Evolutionary conservation across 2,329 filamentous ascomycete species (phyloP).

Genomic region (Coniochaeta pulveracea): DNA sequence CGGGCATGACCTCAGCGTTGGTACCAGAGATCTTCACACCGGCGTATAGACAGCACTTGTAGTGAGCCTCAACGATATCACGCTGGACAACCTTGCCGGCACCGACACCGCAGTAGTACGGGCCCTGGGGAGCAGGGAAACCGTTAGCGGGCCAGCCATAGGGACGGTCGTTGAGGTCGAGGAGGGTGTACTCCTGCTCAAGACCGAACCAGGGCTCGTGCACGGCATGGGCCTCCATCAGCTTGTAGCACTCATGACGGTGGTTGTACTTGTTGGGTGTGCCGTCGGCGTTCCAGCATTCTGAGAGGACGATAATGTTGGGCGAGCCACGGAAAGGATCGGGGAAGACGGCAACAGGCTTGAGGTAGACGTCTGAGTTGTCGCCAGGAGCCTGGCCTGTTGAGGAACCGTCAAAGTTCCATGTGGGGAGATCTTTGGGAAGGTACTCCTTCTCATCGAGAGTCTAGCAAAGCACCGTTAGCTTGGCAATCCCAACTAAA

Average conservation of each 20-base stretch:
- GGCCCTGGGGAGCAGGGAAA: slow-evolving; percentile 85
- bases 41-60: slow-evolving; percentile 11
- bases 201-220: slow-evolving; percentile 53
- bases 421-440: slow-evolving; percentile 36
- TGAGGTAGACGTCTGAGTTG: slow-evolving; percentile 96
- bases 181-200: slow-evolving; percentile 84
- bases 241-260: slow-evolving; percentile 79
- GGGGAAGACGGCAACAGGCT: slow-evolving; percentile 72
- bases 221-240: slow-evolving; percentile 78
- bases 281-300: slow-evolving; percentile 70
- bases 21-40: slow-evolving; percentile 86
- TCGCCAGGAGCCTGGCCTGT: slow-evolving; percentile 86
- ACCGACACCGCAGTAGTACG: slow-evolving; percentile 97
- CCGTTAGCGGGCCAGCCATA: slow-evolving; percentile 71
- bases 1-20: slow-evolving; percentile 97
- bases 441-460: slow-evolving; percentile 37
- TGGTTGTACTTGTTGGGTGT: slow-evolving; percentile 97
- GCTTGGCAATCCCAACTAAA: too few species aligned
- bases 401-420: slow-evolving; percentile 49
- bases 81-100: slow-evolving; percentile 95
- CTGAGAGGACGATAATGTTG: slow-evolving; percentile 68
- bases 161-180: slow-evolving; percentile 76
- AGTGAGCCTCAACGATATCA: slow-evolving; percentile 88
- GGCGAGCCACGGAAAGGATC: slow-evolving; percentile 64
- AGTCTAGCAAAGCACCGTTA: slow-evolving; percentile 34